A percentile compares a stretch with the other conserved stretches of the same genome.
phyloP scores from a whole-genome alignment of 2,329 filamentous ascomycete species.

The Ophiostoma sp. region DNA sequence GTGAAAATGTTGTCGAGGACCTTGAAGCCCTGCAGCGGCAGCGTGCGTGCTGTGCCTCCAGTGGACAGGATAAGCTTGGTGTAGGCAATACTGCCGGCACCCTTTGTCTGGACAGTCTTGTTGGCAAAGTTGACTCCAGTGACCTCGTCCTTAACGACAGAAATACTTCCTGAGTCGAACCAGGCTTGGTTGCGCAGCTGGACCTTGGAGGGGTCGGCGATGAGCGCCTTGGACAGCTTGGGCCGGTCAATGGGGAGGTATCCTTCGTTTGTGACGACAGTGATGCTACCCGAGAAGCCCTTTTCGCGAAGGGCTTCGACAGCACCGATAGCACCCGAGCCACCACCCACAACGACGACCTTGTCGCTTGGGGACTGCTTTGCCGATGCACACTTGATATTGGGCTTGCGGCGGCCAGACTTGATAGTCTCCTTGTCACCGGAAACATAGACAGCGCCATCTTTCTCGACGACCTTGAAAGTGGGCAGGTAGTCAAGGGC shows the following conservation, averaged over 20 bases:
- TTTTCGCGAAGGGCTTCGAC: conserved; percentile 77
- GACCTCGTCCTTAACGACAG: conserved; percentile 60
- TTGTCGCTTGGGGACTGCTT: conserved; percentile 45
- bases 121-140: conserved; percentile 68
- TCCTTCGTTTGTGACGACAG: conserved; percentile 76
- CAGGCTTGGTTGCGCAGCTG: conserved; percentile 71
- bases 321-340: conserved; percentile 75
- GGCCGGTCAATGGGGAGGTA: conserved; percentile 87
- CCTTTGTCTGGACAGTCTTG: conserved; percentile 68
- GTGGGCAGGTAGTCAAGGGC: conserved; percentile 79
- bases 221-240: conserved; percentile 89
- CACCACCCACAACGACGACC: conserved; percentile 82
- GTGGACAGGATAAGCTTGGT: conserved; percentile 87
- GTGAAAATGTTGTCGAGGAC: conserved; percentile 82
- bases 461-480: conserved; percentile 74
- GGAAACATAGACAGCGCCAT: conserved; percentile 78
- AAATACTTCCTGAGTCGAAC: conserved; percentile 60
- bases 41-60: conserved; percentile 67
- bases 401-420: conserved; percentile 65
- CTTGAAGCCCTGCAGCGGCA: conserved; percentile 82
- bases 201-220: conserved; percentile 74
- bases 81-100: conserved; percentile 66
- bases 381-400: conserved; percentile 59
- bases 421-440: conserved; percentile 77
- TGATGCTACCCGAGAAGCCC: conserved; percentile 74